A percentile compares a stretch with the other conserved stretches of the same genome.
Conservation (phyloP, 139 green algal species). For the Pleodorina starrii region DNA sequence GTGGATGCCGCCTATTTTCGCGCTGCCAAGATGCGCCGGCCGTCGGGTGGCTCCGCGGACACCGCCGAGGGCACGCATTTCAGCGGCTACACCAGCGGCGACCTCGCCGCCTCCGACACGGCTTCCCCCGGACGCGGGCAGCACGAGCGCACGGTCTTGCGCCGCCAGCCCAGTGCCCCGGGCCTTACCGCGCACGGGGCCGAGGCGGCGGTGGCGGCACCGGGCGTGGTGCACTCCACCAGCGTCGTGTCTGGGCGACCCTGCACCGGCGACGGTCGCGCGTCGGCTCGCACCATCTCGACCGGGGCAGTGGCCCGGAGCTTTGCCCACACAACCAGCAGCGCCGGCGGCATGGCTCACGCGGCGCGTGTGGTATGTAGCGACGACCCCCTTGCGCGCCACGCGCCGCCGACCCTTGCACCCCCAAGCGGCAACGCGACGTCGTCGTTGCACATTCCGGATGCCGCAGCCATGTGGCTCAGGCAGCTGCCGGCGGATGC, state of each 20-base stretch:
- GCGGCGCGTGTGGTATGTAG: no score
- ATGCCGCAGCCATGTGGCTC: not conserved
- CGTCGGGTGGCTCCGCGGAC: not conserved
- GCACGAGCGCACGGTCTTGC: not conserved
- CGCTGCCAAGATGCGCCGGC: slow-evolving; percentile 8
- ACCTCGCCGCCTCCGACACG: no score
- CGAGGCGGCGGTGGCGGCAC: not conserved
- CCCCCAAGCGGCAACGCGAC: no score
- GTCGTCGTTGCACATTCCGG: not conserved
- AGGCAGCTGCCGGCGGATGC: not conserved
- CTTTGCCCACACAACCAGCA: not conserved
- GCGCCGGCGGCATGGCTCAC: no score
- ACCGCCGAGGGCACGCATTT: no score
- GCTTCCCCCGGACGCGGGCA: no score
- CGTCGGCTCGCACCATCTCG: not conserved
- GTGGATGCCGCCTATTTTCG: not conserved
- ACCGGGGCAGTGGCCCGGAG: not conserved
- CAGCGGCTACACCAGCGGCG: no score
- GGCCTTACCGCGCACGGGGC: no score
- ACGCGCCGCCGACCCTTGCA: no score
- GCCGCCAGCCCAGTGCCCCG: no score
- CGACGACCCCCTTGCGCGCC: no score
- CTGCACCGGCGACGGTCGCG: no score
- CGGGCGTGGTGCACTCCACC: not conserved
- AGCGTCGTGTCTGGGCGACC: not conserved